Evolutionary conservation across 768 basidiomycete genomes (phyloP).

Genomic region (Pisolithus marmoratus): DNA sequence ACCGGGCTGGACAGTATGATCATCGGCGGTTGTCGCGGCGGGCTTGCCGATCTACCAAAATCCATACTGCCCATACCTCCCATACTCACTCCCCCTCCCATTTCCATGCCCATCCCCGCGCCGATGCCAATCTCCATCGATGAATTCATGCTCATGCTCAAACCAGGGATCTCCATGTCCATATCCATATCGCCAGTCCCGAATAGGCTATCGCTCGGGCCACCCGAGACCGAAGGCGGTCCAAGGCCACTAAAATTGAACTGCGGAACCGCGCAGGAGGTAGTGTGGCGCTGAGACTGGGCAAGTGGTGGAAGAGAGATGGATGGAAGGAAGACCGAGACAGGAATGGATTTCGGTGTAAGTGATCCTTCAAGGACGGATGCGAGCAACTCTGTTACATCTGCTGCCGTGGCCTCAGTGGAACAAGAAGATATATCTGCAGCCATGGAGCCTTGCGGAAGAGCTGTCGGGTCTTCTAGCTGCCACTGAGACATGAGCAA

Average conservation of each 20-base stretch:
- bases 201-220: conserved; percentile 21
- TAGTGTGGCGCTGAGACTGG: conserved; percentile 4
- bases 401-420: conserved; percentile 12
- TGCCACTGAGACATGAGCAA: conserved; percentile 57
- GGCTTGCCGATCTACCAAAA: conserved; percentile 26
- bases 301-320: conserved; percentile 18
- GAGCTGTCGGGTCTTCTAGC: conserved; percentile 33
- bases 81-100: conserved; percentile 2
- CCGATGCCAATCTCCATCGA: conserved; percentile 25
- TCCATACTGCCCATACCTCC: neutral
- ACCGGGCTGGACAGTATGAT: conserved; percentile 67
- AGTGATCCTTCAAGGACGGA: conserved; percentile 57
- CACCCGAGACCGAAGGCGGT: conserved; percentile 15
- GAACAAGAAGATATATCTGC: too few relatives aligned
- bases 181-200: conserved; percentile 28
- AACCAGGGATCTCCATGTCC: conserved; percentile 31
- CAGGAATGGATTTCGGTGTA: conserved; percentile 45
- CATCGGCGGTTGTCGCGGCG: conserved; percentile 39
- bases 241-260: conserved; percentile 24
- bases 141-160: conserved; percentile 31
- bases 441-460: neutral
- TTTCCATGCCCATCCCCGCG: conserved; percentile 21
- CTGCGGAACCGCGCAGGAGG: conserved; percentile 12
- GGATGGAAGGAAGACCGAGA: conserved; percentile 60
- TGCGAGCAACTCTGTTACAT: conserved; percentile 52